Evolutionary conservation across 2,329 filamentous ascomycete genomes (phyloP), one percentile per base, ranked within the genome.

Genomic region (Dactylellina haptotyla): DNA sequence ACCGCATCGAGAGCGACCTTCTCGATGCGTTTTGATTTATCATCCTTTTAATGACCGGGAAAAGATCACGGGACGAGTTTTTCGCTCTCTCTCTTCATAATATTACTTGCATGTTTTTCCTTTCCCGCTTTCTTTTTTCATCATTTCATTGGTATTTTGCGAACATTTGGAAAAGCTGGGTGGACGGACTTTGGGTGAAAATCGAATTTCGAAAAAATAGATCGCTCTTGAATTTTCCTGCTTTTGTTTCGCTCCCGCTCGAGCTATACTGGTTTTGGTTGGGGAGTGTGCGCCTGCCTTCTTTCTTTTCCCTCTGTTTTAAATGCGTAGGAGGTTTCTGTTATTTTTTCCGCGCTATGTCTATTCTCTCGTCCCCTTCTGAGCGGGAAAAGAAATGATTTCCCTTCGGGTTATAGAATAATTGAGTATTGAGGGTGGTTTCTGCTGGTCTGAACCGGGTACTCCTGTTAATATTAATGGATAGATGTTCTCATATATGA

Each of bases 51-150:
- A 26, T 45, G 41, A 26, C 18, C 4, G 18, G 4, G n/a, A 46
- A 16, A 51, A 8, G 9, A 59, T 26, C n/a, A 23, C 74, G 53
- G 58, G 59, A 25, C 50, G 58, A 46, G 56, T 62, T 48, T 70
- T 1, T n/a, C 12, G 37, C 37, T 16, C 75, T 12, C 3, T 30
- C 56, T 66, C n/a, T 63, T 50, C 34, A 18, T 14, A 10, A 30
- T 50, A 28, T n/a, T 16, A 9, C 25, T 32, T 45, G 5, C n/a
- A 18, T 41, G 3, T 16, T 41, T 41, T 1, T 41, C 3, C 37
- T 23, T 54, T 64, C 10, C 61, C 43, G 34, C 43, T 18, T 18
- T 23, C 26, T 41, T 39, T 23, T 41, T 63, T 51, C 6, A 20
- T 37, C 4, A 14, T n/a, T 39, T 54, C n/a, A 39, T n/a, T n/a